Percentiles rank a stretch among this genome's conserved stretches.
Evolutionary conservation across 148 eudicot genomes (phyloP).

Genomic region (Diospyros kaki): DNA sequence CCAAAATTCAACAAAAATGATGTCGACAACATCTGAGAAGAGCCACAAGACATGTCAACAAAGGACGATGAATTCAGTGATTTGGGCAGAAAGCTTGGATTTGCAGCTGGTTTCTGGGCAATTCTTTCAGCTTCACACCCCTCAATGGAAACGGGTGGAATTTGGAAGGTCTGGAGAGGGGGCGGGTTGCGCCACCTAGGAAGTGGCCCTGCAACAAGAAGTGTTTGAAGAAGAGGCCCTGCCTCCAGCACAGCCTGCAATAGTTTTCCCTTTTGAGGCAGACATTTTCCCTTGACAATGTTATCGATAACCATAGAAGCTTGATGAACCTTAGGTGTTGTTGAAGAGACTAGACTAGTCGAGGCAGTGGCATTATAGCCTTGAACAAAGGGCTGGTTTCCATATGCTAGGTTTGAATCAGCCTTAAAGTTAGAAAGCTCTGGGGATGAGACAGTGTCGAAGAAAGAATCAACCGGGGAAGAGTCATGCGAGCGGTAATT

Average conservation of each 20-base stretch:
- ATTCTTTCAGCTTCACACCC: neutral
- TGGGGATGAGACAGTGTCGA: conserved; percentile 33
- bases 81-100: conserved; percentile 8
- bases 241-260: conserved; percentile 42
- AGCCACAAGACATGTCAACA: conserved; percentile 26
- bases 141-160: too few species aligned
- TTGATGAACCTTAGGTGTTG: conserved; percentile 15
- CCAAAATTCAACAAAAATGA: conserved; percentile 25
- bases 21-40: conserved; percentile 24
- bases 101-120: conserved; percentile 13
- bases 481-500: conserved; percentile 15
- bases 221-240: conserved; percentile 43
- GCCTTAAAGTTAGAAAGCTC: conserved; percentile 24
- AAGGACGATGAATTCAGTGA: conserved; percentile 11
- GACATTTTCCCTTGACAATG: conserved; percentile 33
- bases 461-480: conserved; percentile 30
- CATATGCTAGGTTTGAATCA: neutral
- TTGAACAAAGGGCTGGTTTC: conserved; percentile 15
- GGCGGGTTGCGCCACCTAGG: conserved; percentile 61
- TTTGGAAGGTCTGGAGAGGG: conserved; percentile 17
- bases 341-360: neutral
- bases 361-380: too few species aligned
- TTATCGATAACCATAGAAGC: conserved; percentile 25
- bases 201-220: conserved; percentile 47
- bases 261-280: conserved; percentile 52